Evolutionary conservation across 2,329 filamentous ascomycete species (phyloP), one percentile per base, ranked within the genome.

Genomic region (Sclerotinia sclerotiorum): DNA sequence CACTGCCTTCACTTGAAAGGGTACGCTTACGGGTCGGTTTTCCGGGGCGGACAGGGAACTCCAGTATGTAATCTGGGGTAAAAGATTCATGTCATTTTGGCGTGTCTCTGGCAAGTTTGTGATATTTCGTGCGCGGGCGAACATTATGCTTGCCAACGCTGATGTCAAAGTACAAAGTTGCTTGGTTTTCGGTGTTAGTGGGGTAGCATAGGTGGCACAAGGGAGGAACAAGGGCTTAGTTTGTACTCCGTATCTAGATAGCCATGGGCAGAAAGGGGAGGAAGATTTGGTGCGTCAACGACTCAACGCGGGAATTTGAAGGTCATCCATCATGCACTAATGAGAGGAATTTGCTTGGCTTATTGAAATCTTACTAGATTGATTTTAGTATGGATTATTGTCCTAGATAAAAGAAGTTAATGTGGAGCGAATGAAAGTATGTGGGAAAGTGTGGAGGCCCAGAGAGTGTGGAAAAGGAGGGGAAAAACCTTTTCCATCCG

Each of bases 51-150:
- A 32, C 49, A 44, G 21, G 48, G 65, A n/a, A n/a, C 10, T 46
- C 7, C 49, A 21, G 19, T 17, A 1, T 65, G 21, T 17, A 64
- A 44, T 65, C 58, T 68, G 61, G 67, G 67, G 58, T 57, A 64
- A 27, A 56, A 57, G 52, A 42, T 52, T 46, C 35, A 24, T 62
- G 15, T 32, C 35, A 48, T 39, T 24, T 57, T 42, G 42, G 29
- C 27, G 7, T 58, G 39, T 48, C 13, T 27, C 42, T 35, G 46
- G 54, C 29, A 44, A 27, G 21, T 49, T 61, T 35, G n/a, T n/a
- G 46, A 39, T 42, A 17, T 57, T 42, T 32, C 32, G 54, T 56
- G 54, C 29, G 29, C 29, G 19, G 52, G 29, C 29, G 19, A 44
- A 39, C 19, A 17, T 39, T 39, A 35, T 51, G 48, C 42, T 21